These are phyloP conservation scores for Camellia sinensis DNA, from an alignment of 148 eudicot genomes.

Conservation along the genomic window DNA sequence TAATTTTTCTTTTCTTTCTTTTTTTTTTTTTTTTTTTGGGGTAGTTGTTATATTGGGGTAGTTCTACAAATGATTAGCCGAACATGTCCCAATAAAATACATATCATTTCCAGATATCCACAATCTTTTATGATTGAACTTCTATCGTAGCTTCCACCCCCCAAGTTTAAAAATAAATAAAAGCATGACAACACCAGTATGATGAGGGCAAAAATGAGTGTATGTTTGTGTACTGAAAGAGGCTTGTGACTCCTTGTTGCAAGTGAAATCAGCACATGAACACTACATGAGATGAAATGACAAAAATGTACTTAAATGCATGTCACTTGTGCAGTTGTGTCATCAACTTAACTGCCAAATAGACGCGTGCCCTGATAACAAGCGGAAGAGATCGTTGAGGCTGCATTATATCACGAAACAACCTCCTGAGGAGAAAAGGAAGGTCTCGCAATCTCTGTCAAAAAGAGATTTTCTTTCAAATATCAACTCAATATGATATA, in stretches of 20 bases:
- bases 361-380: slow-evolving; percentile 74
- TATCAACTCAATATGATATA: background rate
- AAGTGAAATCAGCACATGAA: background rate
- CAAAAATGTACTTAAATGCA: background rate
- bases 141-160: too few relatives aligned
- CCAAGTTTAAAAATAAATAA: too few relatives aligned
- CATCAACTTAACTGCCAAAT: slow-evolving; percentile 78
- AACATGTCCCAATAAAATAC: too few relatives aligned
- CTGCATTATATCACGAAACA: slow-evolving; percentile 65
- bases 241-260: background rate
- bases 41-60: too few relatives aligned
- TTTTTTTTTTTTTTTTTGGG: too few relatives aligned
- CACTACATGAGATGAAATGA: background rate
- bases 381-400: slow-evolving; percentile 89
- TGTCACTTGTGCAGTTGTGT: background rate
- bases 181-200: too few relatives aligned
- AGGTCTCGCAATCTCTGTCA: slow-evolving; percentile 81
- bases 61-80: too few relatives aligned
- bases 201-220: background rate
- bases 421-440: slow-evolving; percentile 85
- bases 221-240: background rate
- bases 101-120: too few relatives aligned
- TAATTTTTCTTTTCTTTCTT: too few relatives aligned
- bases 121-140: too few relatives aligned
- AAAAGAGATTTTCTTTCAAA: slow-evolving; percentile 11